phyloP scores from a whole-genome alignment of 805 yeast species.

The Metahyphopichia silvanorum region DNA sequence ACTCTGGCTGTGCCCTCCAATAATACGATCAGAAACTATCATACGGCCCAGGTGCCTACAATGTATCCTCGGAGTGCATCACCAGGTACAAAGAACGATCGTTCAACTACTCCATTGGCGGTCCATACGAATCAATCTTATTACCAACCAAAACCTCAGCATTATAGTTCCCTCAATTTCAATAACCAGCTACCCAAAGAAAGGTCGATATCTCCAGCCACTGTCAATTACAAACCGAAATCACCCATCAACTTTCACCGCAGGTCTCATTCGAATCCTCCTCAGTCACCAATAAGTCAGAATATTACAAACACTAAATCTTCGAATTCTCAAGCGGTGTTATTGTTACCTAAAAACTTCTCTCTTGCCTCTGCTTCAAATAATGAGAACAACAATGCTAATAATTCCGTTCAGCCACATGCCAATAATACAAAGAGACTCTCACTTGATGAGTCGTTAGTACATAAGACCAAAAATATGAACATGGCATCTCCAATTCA shows the following conservation, averaged over 20 bases:
- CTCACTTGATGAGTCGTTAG: slow-evolving; percentile 21
- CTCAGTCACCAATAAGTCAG: slow-evolving; percentile 13
- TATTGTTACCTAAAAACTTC: slow-evolving; percentile 48
- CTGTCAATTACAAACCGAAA: slow-evolving; percentile 6
- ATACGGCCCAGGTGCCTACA: slow-evolving; percentile 5
- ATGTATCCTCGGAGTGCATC: neutral
- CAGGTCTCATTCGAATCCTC: slow-evolving; percentile 34
- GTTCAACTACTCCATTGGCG: slow-evolving; percentile 12
- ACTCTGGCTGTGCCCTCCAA: neutral
- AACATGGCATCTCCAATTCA: slow-evolving; percentile 2
- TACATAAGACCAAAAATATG: slow-evolving; percentile 3
- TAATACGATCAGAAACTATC: neutral
- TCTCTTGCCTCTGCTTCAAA: slow-evolving; percentile 21
- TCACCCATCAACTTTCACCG: slow-evolving; percentile 21
- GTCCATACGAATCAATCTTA: no score
- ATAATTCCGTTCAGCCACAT: slow-evolving; percentile 1
- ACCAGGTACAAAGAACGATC: slow-evolving; percentile 1
- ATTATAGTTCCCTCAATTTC: slow-evolving; percentile 7
- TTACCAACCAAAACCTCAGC: slow-evolving; percentile 36
- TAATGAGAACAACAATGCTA: slow-evolving; percentile 1
- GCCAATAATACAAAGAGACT: slow-evolving; percentile 19
- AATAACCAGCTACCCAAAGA: slow-evolving; percentile 13
- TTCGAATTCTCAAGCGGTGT: slow-evolving; percentile 41
- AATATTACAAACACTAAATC: slow-evolving; percentile 1
- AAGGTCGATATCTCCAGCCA: slow-evolving; percentile 23